Conservation (phyloP, 108 stramenopile species). For the Skeletonema menzelii region DNA sequence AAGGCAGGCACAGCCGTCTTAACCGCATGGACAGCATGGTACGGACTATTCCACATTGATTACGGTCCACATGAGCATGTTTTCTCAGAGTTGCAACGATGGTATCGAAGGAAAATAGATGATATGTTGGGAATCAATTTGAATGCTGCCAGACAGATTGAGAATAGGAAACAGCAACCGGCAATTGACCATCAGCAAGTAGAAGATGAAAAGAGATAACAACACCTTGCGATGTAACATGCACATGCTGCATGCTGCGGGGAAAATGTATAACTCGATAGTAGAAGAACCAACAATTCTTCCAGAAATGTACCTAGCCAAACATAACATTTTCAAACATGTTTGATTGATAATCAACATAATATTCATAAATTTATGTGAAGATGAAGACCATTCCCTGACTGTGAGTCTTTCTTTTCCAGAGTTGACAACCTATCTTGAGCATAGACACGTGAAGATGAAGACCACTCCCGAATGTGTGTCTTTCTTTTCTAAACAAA, state of each 20-base stretch:
- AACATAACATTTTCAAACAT: background rate
- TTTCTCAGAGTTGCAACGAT: conserved; percentile 42
- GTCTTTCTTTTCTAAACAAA: too few species aligned
- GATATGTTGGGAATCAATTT: conserved; percentile 33
- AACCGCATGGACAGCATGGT: conserved; percentile 39
- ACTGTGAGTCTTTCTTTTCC: background rate
- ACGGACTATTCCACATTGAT: conserved; percentile 43
- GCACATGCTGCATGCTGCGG: background rate
- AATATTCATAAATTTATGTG: background rate
- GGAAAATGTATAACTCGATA: background rate
- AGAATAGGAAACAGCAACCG: background rate
- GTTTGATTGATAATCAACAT: background rate
- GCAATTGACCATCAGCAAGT: background rate
- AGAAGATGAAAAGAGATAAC: background rate
- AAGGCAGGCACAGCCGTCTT: conserved; percentile 43
- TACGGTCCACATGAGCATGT: conserved; percentile 43
- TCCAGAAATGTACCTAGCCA: background rate
- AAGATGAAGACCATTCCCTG: background rate
- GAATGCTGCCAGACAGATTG: conserved; percentile 18
- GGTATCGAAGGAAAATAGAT: conserved; percentile 45
- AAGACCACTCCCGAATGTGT: too few species aligned
- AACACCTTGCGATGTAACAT: background rate
- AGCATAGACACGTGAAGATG: background rate
- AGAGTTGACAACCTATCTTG: background rate
- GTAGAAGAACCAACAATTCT: background rate